Percentiles rank a stretch among this genome's conserved stretches.
Evolutionary conservation across 163 green algal species (phyloP).

Genomic region (Chlorella variabilis): DNA sequence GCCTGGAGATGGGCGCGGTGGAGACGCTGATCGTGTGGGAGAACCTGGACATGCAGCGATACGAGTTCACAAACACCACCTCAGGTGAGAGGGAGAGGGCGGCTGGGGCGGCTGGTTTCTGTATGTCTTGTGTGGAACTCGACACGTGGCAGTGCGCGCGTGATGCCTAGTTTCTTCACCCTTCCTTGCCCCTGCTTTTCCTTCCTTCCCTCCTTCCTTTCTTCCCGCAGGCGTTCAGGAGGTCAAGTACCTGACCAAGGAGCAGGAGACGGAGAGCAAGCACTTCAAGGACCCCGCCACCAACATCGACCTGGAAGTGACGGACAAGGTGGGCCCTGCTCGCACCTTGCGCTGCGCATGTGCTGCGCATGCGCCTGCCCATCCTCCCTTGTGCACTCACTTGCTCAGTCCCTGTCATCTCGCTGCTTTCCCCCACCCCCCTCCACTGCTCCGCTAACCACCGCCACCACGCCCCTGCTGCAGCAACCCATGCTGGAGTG

Average conservation of each 20-base stretch:
- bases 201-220: too few species aligned
- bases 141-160: too few species aligned
- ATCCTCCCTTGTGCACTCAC: too few species aligned
- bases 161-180: too few species aligned
- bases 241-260: conserved; percentile 89
- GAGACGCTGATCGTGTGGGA: conserved; percentile 99
- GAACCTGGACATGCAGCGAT: conserved; percentile 85
- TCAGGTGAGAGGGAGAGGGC: conserved; percentile 37
- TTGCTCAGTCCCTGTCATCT: too few species aligned
- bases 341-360: too few species aligned
- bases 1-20: conserved; percentile 97
- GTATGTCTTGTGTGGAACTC: too few species aligned
- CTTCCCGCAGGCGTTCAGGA: conserved; percentile 71
- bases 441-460: too few species aligned
- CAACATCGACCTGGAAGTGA: conserved; percentile 88
- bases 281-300: conserved; percentile 87
- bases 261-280: conserved; percentile 84
- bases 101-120: too few species aligned
- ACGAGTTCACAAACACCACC: conserved; percentile 80
- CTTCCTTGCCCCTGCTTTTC: not conserved
- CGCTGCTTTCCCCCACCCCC: too few species aligned
- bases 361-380: not conserved
- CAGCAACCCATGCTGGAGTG: conserved; percentile 93
- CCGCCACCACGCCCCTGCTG: too few species aligned
- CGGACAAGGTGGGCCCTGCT: conserved; percentile 76